Evolutionary conservation across 2,329 filamentous ascomycete genomes (phyloP), one percentile per base, ranked within the genome.

Genomic region (Chaetomium sp.): DNA sequence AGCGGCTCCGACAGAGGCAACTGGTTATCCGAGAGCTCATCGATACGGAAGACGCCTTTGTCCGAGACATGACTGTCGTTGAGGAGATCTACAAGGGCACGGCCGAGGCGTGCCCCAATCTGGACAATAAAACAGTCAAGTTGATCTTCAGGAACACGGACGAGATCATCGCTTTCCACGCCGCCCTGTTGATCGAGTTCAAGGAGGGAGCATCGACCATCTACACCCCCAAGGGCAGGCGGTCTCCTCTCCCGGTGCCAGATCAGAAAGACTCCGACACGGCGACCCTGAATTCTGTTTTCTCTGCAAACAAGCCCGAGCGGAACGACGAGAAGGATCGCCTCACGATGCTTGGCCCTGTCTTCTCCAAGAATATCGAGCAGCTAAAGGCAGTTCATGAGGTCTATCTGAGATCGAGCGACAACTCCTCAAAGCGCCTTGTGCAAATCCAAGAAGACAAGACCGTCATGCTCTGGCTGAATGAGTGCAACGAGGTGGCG

Each of bases 1-100:
- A 90, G 66, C 87, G 90, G n/a, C 81, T 98, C 9, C 86, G 86
- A 57, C 90, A 94, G 74, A 90, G 95, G 23, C 87, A 90, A 62
- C 87, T 96, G 74, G 87, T 96, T 56, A 90, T 98, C 72, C 93
- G 94, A 74, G 95, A 99, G 76, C 81, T 99, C 45, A 85, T 97
- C 54, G 93, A 97, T 72, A 99, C 95, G 0, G 95, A 99, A 75
- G 88, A 92, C 56, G 88, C 90, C 6, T 98, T 96, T 77, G 88
- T 96, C 63, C 87, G 92, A 68, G 95, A 99, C 75, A 94, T 99
- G 92, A 97, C 93, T 75, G 94, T 99, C 60, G 90, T 97, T 2
- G 92, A 96, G 73, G 93, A 98, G 74, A 98, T 99, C 62, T 99
- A 98, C 82, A 96, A 96, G 77, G 93, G 92, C 51, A 98, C 95